Evolutionary conservation across 2,329 filamentous ascomycete genomes (phyloP), one percentile per base, ranked within the genome.

Genomic region (Fusarium humuli): DNA sequence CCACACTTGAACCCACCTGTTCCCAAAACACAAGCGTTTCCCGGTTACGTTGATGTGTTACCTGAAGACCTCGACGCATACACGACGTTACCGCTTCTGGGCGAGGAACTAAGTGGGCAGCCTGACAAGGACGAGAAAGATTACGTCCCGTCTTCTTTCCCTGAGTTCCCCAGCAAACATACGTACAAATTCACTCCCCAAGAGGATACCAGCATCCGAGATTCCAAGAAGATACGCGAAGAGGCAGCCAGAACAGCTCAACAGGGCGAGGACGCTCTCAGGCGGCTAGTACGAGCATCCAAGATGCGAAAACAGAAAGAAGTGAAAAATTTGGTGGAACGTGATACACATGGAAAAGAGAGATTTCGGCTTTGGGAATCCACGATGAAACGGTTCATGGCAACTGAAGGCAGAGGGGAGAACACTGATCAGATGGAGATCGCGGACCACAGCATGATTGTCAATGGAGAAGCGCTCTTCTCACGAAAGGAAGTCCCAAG

Each of bases 301-400:
- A 91, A 91, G 77, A 86, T 88, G 71, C 87, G 88, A 52, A 88
- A 87, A 70, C 88, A 90, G 71, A 90, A 90, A 76, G 88, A 90
- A 73, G 84, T 89, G 45, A 88, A 86, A 71, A 82, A 84, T 4
- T 78, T 86, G 4, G 87, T 89, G 4, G 83, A 87, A 69, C 83
- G 83, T 57, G 84, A 88, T 70, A 75, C 79, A 4, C 79, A 84
- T 22, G 86, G 85, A 46, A 86, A 85, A 71, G 82, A 87, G 65
- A 83, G 88, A 18, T 87, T 90, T 72, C 80, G 85, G 9, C 78
- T 89, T 7, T 91, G 89, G 88, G 88, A 91, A 77, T 77, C 80
- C 14, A 85, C 87, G 2, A 90, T 91, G 88, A 83, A 84, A 53
- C 83, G 85, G 42, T 81, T 90, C 46, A 82, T 89, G 62, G 75